Evolutionary conservation across 2,329 filamentous ascomycete species (phyloP).

Genomic region (Alternaria panax): DNA sequence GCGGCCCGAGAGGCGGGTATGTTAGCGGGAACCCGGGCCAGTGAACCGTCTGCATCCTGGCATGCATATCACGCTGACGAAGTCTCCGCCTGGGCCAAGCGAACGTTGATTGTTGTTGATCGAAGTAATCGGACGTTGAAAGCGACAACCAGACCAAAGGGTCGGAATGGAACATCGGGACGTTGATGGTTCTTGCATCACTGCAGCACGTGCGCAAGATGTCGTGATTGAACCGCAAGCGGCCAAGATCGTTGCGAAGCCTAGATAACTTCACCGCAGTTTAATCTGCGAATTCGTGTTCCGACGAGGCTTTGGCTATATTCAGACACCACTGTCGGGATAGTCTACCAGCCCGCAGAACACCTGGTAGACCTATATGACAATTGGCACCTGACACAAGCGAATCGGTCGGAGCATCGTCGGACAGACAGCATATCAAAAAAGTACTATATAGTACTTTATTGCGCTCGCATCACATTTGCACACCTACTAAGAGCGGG

Average conservation of each 20-base stretch:
- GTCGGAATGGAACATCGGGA: conserved; percentile 14
- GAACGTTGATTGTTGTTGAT: conserved; percentile 29
- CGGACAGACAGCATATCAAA: conserved; percentile 19
- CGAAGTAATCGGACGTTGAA: not conserved
- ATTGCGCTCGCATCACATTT: conserved; percentile 19
- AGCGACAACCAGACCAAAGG: not conserved
- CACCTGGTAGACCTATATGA: conserved; percentile 7
- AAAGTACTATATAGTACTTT: conserved; percentile 20
- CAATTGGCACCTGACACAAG: conserved; percentile 20
- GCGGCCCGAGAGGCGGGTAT: conserved; percentile 40
- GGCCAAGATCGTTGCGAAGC: not conserved
- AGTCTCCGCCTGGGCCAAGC: conserved; percentile 26
- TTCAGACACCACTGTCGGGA: not conserved
- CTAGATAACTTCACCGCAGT: conserved; percentile 3
- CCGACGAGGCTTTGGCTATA: not conserved
- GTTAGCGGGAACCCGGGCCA: conserved; percentile 40
- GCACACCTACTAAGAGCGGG: conserved; percentile 4
- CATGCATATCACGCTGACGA: conserved; percentile 33
- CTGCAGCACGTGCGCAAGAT: not conserved
- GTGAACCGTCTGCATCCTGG: conserved; percentile 23
- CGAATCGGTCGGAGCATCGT: conserved; percentile 18
- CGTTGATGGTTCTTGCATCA: conserved; percentile 2
- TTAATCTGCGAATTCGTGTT: not conserved
- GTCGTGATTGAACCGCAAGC: not conserved
- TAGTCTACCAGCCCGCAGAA: not conserved